These are phyloP conservation scores for Eucalyptus victrix DNA, from an alignment of 345 rosid genomes.

Conservation along the genomic window DNA sequence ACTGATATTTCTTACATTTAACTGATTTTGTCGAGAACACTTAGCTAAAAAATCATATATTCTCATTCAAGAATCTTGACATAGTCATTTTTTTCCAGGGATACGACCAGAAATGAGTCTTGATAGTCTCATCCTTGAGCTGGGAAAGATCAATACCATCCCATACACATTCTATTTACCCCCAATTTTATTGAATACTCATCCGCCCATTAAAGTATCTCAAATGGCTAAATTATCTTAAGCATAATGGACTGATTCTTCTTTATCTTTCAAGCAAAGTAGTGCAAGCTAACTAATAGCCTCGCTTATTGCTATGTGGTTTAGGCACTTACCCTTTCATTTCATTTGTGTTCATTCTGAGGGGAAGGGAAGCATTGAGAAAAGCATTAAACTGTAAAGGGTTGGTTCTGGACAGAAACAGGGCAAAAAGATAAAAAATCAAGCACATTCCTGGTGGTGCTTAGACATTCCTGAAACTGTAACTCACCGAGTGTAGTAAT, in stretches of 20 bases:
- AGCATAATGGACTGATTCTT: background rate
- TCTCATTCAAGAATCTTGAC: background rate
- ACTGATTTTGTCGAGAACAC: background rate
- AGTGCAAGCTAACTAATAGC: background rate
- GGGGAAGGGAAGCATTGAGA: background rate
- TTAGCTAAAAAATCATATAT: background rate
- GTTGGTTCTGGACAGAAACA: background rate
- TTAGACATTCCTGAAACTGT: background rate
- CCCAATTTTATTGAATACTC: background rate
- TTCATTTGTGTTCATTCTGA: background rate
- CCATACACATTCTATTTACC: background rate
- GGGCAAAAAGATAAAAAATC: background rate
- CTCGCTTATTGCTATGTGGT: background rate
- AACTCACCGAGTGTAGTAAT: conserved; percentile 80
- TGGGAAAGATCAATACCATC: background rate
- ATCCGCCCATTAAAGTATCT: background rate
- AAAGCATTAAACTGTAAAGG: background rate
- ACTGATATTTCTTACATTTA: background rate
- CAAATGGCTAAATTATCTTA: background rate
- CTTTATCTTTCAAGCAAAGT: background rate
- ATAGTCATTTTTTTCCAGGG: background rate
- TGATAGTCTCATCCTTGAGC: background rate
- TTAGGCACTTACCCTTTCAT: background rate
- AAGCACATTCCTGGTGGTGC: background rate
- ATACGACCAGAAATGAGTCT: background rate